A percentile compares a stretch with the other conserved stretches of the same genome.
phyloP scores from a whole-genome alignment of 495 filamentous ascomycete species.

The Talaromyces ruber region DNA sequence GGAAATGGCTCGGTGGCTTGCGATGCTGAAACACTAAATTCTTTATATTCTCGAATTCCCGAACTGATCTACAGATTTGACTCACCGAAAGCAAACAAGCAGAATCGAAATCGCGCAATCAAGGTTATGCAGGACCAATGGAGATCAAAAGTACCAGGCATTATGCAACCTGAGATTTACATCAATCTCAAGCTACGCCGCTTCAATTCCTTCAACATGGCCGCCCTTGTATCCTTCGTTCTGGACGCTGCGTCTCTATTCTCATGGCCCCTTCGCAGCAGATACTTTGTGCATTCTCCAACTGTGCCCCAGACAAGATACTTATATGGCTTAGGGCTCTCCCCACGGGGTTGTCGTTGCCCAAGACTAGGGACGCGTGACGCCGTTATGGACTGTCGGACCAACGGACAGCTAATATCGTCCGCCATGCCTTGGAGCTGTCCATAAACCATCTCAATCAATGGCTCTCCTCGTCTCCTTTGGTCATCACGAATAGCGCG shows the following conservation, averaged over 20 bases:
- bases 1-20: neutral
- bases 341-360: conserved; percentile 7
- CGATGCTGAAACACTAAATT: neutral
- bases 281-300: conserved; percentile 74
- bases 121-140: neutral
- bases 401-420: conserved; percentile 70
- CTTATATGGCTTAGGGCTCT: conserved; percentile 57
- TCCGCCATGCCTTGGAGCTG: conserved; percentile 93
- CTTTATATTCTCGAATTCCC: neutral
- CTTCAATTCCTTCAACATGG: conserved; percentile 53
- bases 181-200: conserved; percentile 25
- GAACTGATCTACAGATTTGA: neutral
- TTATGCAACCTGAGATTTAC: neutral
- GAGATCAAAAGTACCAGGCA: too few relatives aligned
- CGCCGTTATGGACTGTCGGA: conserved; percentile 30
- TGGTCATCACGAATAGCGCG: conserved; percentile 39
- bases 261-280: conserved; percentile 67
- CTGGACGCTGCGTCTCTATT: conserved; percentile 67
- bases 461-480: conserved; percentile 18
- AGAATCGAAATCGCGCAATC: neutral
- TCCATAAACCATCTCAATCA: conserved; percentile 59
- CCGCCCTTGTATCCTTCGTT: conserved; percentile 55
- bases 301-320: conserved; percentile 76
- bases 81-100: neutral
- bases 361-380: neutral